Base-by-base conservation (phyloP, 768 basidiomycete species). In the Lyophyllum semitale region DNA sequence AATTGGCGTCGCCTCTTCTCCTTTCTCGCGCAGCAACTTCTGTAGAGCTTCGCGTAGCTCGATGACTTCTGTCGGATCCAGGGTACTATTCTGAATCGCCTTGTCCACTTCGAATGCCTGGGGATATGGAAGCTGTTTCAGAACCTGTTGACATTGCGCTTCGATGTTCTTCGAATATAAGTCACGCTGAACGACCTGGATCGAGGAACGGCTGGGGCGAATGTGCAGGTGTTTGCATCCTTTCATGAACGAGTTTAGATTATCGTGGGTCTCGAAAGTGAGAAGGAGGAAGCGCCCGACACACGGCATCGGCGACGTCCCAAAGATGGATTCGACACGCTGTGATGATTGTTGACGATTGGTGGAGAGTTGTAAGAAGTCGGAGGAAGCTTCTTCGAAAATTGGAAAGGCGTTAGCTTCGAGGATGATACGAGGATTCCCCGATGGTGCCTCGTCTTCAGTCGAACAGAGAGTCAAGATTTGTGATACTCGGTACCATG, bases 31-130 rank as follows among this genome's bases (percentile, higher is more conserved):
- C 26, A 42, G 27, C 41, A 51, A 22, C 23, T 51, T 51, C 27
- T 32, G 27, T 18, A 51, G 20, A 41, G 17, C n/a, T 11, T 18
- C 27, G 8, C 30, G 40, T 26, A 51, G 13, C 38, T 43, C 40
- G 20, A 51, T 20, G 27, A 43, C 50, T 51, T 51, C 50, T 15
- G 18, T 43, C 18, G 35, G 40, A 30, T 51, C 50, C 2, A 51
- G 27, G 27, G 26, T 29, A 27, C 27, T 17, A 23, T 40, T 30
- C 27, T 51, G 7, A 26, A 51, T 51, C 26, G 50, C 50, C 41
- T 51, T 51, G 50, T 51, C 40, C 20, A 32, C 18, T 30, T 51
- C 50, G 50, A 51, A 51, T 42, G 50, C 50, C 18, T 42, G 27
- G 25, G 40, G 50, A 40, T 37, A 51, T 15, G 50, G 50, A 25